A percentile compares a stretch with the other conserved stretches of the same genome.
Conservation (phyloP, 768 basidiomycete species). For the Filobasidium floriforme region DNA sequence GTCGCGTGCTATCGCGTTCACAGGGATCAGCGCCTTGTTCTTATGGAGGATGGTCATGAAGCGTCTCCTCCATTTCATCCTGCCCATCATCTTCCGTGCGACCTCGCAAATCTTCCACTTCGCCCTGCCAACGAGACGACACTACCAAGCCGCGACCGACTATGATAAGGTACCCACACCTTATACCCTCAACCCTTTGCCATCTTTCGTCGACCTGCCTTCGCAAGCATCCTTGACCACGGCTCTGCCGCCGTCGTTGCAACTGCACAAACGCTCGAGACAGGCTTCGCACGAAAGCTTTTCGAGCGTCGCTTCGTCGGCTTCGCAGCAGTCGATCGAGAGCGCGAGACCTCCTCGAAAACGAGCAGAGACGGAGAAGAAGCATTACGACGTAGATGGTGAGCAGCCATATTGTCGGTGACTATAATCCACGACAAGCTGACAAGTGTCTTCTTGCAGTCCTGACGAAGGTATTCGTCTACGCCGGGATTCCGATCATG, state of each 20-base stretch:
- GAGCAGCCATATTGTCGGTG: conserved; percentile 27
- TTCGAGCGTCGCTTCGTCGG: not conserved
- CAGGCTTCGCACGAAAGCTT: conserved; percentile 5
- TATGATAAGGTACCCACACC: conserved; percentile 56
- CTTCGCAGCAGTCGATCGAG: conserved; percentile 1
- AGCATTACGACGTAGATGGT: conserved; percentile 84
- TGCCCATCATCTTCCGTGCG: conserved; percentile 77
- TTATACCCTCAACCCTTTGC: conserved; percentile 61
- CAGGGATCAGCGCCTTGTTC: conserved; percentile 73
- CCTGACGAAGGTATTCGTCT: conserved; percentile 81
- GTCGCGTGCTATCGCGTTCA: not conserved
- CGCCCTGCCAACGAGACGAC: conserved; percentile 73
- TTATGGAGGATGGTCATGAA: conserved; percentile 84
- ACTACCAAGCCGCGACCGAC: conserved; percentile 81
- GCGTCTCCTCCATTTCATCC: conserved; percentile 59
- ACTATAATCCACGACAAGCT: not conserved
- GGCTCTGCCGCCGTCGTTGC: conserved; percentile 16
- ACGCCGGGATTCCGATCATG: conserved; percentile 64
- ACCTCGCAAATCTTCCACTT: conserved; percentile 52
- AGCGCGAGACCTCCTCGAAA: not conserved
- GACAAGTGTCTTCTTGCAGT: conserved; percentile 49
- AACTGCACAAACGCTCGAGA: conserved; percentile 2
- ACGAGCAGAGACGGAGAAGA: conserved; percentile 46
- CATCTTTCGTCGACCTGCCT: conserved; percentile 76
- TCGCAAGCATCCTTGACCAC: conserved; percentile 20